Conservation (phyloP, 2,329 filamentous ascomycete species). For the Hypoxylon sp. region DNA sequence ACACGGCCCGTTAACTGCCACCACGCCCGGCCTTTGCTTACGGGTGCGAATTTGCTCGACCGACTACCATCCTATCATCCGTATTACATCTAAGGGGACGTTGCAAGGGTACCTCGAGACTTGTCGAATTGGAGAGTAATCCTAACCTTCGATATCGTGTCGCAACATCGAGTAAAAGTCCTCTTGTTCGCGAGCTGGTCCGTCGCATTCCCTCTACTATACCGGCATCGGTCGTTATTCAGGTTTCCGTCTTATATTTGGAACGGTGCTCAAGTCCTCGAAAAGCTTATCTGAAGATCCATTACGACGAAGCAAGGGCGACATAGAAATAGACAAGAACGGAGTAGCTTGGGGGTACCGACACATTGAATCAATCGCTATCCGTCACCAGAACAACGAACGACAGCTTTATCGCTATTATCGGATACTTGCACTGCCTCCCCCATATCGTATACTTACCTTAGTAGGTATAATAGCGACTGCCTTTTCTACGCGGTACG, state of each 20-base stretch:
- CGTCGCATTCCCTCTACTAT: slow-evolving; percentile 12
- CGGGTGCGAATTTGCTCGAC: neutral
- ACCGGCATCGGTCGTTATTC: slow-evolving; percentile 3
- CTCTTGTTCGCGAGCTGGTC: neutral
- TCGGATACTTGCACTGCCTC: slow-evolving; percentile 29
- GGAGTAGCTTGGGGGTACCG: slow-evolving; percentile 4
- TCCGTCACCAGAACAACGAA: neutral
- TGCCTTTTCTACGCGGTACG: slow-evolving; percentile 29
- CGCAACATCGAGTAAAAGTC: slow-evolving; percentile 12
- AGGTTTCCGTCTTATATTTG: slow-evolving; percentile 1
- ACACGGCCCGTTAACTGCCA: too few relatives aligned
- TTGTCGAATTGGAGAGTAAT: slow-evolving; percentile 17
- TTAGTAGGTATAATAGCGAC: too few relatives aligned
- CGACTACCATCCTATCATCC: slow-evolving; percentile 1
- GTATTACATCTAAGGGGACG: neutral
- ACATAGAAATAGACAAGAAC: slow-evolving; percentile 13
- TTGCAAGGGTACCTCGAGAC: neutral
- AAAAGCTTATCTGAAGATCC: slow-evolving; percentile 35
- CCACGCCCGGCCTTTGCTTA: too few relatives aligned
- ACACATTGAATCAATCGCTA: slow-evolving; percentile 14
- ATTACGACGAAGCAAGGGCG: slow-evolving; percentile 25
- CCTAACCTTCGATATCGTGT: slow-evolving; percentile 1
- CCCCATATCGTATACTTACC: slow-evolving; percentile 23
- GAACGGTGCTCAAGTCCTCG: too few relatives aligned
- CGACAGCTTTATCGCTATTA: slow-evolving; percentile 20